Conservation (phyloP, 176 grass and related monocot species). For the Tillandsia leiboldiana region DNA sequence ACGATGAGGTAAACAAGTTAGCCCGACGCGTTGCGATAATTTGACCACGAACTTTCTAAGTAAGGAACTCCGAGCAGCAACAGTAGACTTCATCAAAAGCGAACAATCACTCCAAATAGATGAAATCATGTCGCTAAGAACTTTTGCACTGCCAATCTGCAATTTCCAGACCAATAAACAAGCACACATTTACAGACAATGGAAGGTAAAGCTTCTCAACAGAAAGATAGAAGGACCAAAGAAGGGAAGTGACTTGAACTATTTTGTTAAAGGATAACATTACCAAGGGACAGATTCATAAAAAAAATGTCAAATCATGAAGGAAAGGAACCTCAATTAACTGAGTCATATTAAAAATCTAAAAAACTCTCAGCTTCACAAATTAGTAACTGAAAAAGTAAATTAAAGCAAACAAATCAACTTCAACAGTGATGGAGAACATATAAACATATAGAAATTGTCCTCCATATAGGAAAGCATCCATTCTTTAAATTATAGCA, state of each 20-base stretch:
- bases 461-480: too few relatives aligned
- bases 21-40: conserved; percentile 62
- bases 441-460: too few relatives aligned
- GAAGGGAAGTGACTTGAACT: neutral
- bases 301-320: neutral
- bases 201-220: neutral
- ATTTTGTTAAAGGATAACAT: neutral
- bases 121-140: conserved; percentile 45
- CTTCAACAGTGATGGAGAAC: neutral
- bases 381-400: neutral
- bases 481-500: too few relatives aligned
- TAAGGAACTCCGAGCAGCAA: conserved; percentile 62
- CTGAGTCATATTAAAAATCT: neutral
- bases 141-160: conserved; percentile 62
- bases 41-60: conserved; percentile 92
- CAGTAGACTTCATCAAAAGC: conserved; percentile 63
- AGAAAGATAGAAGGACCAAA: neutral
- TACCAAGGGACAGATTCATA: neutral
- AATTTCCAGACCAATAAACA: conserved; percentile 23
- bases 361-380: neutral
- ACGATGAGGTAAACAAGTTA: conserved; percentile 72
- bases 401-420: neutral
- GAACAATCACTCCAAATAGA: conserved; percentile 71
- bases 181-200: neutral
- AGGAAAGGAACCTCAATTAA: neutral